Conservation (phyloP, 179 eudicot genomes). For the Silene vulgaris region DNA sequence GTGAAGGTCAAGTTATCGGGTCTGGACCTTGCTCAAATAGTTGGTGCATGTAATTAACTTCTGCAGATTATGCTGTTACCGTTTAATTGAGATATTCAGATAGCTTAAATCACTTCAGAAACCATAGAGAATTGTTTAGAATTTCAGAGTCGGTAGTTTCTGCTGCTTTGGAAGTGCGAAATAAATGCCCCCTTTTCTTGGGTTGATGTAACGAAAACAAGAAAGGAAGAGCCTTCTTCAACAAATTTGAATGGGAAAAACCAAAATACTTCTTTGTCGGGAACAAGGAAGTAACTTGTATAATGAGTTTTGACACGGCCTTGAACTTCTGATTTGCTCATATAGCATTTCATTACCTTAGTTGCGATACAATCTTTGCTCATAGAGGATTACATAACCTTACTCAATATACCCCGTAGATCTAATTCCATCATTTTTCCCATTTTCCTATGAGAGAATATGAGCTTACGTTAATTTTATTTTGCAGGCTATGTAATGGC, state of each 20-base stretch:
- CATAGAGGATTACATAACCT: neutral
- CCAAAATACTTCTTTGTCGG: no score
- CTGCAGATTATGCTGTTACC: neutral
- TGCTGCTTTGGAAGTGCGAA: neutral
- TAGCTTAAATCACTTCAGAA: neutral
- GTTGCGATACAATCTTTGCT: neutral
- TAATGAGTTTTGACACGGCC: no score
- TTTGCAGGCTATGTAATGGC: constrained; percentile 22
- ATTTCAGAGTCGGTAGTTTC: neutral
- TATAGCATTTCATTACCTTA: neutral
- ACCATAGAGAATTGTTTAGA: neutral
- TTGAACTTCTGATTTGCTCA: no score
- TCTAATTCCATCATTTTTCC: neutral
- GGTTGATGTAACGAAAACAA: no score
- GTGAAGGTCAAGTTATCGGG: neutral
- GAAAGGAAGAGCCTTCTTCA: no score
- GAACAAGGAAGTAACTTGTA: no score
- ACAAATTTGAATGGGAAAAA: no score
- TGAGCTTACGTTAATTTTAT: neutral
- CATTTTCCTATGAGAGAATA: neutral
- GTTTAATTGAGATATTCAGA: neutral
- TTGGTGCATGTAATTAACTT: neutral
- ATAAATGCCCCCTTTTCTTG: no score
- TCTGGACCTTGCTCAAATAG: neutral
- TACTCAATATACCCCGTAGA: neutral